These are phyloP conservation scores for Pueraria montana DNA, from an alignment of 306 rosid genomes.

Conservation along the genomic window DNA sequence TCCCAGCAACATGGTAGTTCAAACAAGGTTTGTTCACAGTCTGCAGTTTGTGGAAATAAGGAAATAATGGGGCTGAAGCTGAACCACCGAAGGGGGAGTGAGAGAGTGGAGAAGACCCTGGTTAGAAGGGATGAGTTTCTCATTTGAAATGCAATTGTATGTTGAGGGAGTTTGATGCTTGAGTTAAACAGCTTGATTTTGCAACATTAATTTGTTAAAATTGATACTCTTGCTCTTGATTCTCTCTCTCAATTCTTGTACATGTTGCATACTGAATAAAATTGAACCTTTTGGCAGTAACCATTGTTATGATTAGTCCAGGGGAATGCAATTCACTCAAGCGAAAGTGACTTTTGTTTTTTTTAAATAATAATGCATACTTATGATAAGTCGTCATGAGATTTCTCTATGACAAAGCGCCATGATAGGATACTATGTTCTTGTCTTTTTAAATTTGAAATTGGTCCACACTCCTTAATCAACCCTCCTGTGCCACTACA, in stretches of 20 bases:
- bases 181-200: slow-evolving; percentile 17
- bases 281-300: slow-evolving; percentile 28
- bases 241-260: neutral
- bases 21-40: slow-evolving; percentile 47
- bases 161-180: neutral
- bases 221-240: slow-evolving; percentile 3
- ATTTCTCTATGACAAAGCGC: slow-evolving; percentile 21
- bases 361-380: slow-evolving; percentile 29
- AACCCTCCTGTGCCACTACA: slow-evolving; percentile 7
- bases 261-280: slow-evolving; percentile 23
- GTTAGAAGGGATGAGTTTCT: neutral
- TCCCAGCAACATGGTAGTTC: slow-evolving; percentile 52
- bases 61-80: slow-evolving; percentile 12
- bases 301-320: slow-evolving; percentile 19
- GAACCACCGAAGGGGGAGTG: neutral
- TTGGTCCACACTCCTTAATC: slow-evolving; percentile 31
- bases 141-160: slow-evolving; percentile 24
- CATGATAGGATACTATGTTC: slow-evolving; percentile 16
- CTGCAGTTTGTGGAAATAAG: slow-evolving; percentile 49
- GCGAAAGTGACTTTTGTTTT: slow-evolving; percentile 30
- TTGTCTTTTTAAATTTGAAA: slow-evolving; percentile 40
- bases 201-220: neutral
- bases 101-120: neutral
- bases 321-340: slow-evolving; percentile 35
- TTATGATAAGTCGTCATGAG: slow-evolving; percentile 29